Evolutionary conservation across 176 grass and related monocot species (phyloP), one percentile per base, ranked within the genome.

Genomic region (Musa acuminata): DNA sequence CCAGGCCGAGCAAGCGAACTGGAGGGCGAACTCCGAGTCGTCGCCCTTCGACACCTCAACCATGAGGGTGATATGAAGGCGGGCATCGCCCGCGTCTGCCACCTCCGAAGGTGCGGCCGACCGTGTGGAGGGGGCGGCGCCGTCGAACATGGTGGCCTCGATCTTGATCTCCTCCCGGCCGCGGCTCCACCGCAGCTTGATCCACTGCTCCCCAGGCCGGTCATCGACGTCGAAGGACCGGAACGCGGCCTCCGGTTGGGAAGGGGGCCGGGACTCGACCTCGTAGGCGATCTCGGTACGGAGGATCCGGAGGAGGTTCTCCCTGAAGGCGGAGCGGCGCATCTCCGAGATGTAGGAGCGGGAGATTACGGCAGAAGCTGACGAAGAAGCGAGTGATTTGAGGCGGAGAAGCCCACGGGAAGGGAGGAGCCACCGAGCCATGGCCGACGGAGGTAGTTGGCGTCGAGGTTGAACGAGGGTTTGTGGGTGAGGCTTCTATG

Each of bases 1-100:
- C 90, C 87, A 98, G 23, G 94, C 88, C 2, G 88, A 87, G 78
- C 90, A 93, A 57, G 79, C 67, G 49, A 98, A 98, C 65, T 72
- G 85, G 69, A 92, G 83, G 23, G 51, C 71, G 13, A 71, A 1
- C 19, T 73, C 81, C 5, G 84, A 85, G 11, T 77, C 78, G 19
- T 75, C 55, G 11, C 72, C 71, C 84, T 82, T 90, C 27, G 79
- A 71, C 43, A 93, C 86, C 84, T 93, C 84, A 23, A 93, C 82
- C 8, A 83, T 60, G 52, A 98, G 83, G 64, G 74, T 93, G 63
- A 98, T 89, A 82, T 93, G 90, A 21, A 82, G n/a, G 72, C 85
- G 88, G 10, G 43, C 66, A 10, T 70, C 43, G 8, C 48, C 21
- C 1, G 67, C 43, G 25, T 83, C 72, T 1, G 53, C 80, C 12